Percentiles rank a stretch among this genome's conserved stretches.
Evolutionary conservation across 2,329 filamentous ascomycete genomes (phyloP).

Genomic region (Fusarium sp.): DNA sequence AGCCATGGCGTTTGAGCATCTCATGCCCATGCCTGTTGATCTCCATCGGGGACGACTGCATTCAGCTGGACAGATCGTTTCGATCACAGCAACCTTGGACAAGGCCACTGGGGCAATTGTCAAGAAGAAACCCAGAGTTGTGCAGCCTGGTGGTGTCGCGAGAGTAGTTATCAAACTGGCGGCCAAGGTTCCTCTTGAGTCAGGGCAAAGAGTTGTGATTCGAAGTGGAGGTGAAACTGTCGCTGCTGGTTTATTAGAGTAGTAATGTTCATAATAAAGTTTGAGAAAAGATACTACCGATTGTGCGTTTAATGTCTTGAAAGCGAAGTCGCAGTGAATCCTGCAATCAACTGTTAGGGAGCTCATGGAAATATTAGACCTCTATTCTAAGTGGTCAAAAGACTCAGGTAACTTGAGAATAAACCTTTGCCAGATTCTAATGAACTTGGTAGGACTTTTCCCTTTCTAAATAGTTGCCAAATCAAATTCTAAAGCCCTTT

Average conservation of each 20-base stretch:
- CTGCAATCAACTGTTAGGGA: not conserved
- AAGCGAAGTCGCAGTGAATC: not conserved
- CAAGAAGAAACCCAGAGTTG: conserved; percentile 86
- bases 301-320: not conserved
- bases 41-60: conserved; percentile 88
- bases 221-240: conserved; percentile 84
- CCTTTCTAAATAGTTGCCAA: not conserved
- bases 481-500: not conserved
- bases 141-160: conserved; percentile 82
- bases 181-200: conserved; percentile 79
- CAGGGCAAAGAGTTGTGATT: conserved; percentile 81
- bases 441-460: not conserved
- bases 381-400: not conserved
- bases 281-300: not conserved
- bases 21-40: conserved; percentile 89
- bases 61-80: conserved; percentile 76
- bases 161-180: conserved; percentile 80
- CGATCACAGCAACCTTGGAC: conserved; percentile 78
- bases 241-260: conserved; percentile 86
- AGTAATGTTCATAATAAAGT: conserved; percentile 19
- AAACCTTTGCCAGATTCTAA: not conserved
- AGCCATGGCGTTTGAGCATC: conserved; percentile 86
- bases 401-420: not conserved
- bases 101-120: conserved; percentile 77
- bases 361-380: not conserved